Evolutionary conservation across 495 filamentous ascomycete genomes (phyloP).

Genomic region (Parathielavia appendiculata): DNA sequence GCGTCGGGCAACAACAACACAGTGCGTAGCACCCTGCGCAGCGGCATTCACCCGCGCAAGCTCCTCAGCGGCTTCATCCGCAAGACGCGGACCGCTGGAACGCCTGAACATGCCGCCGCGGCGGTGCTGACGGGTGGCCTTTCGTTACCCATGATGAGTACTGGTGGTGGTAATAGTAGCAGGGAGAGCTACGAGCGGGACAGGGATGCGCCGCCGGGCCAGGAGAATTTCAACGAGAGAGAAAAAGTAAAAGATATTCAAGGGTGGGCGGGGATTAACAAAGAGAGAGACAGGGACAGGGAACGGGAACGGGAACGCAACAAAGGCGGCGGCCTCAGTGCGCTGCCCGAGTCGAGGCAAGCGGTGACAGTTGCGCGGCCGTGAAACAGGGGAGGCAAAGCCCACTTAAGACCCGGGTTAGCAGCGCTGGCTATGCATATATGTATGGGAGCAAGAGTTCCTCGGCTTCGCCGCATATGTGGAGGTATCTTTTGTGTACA

Average conservation of each 20-base stretch:
- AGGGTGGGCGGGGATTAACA: conserved; percentile 13
- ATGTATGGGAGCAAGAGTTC: too few relatives aligned
- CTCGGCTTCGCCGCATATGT: too few relatives aligned
- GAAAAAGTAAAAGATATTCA: not conserved
- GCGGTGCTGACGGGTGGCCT: not conserved
- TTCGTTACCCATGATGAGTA: too few relatives aligned
- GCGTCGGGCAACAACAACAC: conserved; percentile 30
- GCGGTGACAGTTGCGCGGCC: conserved; percentile 1
- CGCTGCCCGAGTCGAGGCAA: not conserved
- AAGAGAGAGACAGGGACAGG: conserved; percentile 34
- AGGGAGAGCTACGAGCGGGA: conserved; percentile 20
- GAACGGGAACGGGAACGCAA: conserved; percentile 22
- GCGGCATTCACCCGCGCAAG: conserved; percentile 38
- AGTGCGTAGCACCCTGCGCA: conserved; percentile 34
- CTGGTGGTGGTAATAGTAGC: not conserved
- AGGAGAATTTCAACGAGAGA: conserved; percentile 7
- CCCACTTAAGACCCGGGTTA: too few relatives aligned
- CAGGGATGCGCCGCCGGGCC: conserved; percentile 26
- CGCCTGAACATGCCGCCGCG: conserved; percentile 23
- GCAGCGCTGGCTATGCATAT: too few relatives aligned
- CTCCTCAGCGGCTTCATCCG: conserved; percentile 47
- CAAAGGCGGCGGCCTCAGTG: not conserved
- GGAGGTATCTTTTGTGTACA: not conserved
- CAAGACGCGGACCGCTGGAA: conserved; percentile 33
- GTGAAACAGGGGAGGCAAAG: not conserved